Percentiles rank a stretch among this genome's conserved stretches.
These are phyloP conservation scores for Moesziomyces antarcticus DNA, from an alignment of 1,284 basidiomycete genomes.

Conservation along the genomic window DNA sequence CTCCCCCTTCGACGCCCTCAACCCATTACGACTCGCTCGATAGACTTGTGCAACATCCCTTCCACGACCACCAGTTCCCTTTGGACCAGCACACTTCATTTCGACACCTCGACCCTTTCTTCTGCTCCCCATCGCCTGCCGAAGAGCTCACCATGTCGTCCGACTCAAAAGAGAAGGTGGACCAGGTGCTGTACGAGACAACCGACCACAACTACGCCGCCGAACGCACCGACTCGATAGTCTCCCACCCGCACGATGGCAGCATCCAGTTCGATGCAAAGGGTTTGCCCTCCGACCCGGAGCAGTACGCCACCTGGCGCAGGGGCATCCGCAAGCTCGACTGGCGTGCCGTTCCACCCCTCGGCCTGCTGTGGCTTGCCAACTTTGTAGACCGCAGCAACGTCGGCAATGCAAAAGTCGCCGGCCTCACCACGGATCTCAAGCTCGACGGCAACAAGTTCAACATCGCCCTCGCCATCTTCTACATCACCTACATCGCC, in stretches of 20 bases:
- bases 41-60: too few species aligned
- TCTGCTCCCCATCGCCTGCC: too few species aligned
- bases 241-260: background rate
- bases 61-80: too few species aligned
- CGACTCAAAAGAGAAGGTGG: conserved; percentile 19
- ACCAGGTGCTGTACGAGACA: conserved; percentile 14
- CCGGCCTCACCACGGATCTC: conserved; percentile 45
- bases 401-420: conserved; percentile 54
- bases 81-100: too few species aligned
- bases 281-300: conserved; percentile 19
- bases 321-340: conserved; percentile 51
- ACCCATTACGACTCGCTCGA: too few species aligned
- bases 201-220: conserved; percentile 1
- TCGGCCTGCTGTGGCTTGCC: conserved; percentile 40
- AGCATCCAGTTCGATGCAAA: conserved; percentile 7
- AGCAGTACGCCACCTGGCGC: conserved; percentile 20
- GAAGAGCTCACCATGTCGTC: conserved; percentile 9
- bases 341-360: conserved; percentile 47
- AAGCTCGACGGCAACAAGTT: conserved; percentile 45
- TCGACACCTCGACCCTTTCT: too few species aligned
- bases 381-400: conserved; percentile 54
- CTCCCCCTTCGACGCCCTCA: too few species aligned
- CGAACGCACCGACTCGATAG: conserved; percentile 4
- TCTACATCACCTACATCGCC: conserved; percentile 52
- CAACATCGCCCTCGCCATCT: conserved; percentile 43